phyloP scores from a whole-genome alignment of 1,284 basidiomycete genomes.

The Phellopilus nigrolimitatus region DNA sequence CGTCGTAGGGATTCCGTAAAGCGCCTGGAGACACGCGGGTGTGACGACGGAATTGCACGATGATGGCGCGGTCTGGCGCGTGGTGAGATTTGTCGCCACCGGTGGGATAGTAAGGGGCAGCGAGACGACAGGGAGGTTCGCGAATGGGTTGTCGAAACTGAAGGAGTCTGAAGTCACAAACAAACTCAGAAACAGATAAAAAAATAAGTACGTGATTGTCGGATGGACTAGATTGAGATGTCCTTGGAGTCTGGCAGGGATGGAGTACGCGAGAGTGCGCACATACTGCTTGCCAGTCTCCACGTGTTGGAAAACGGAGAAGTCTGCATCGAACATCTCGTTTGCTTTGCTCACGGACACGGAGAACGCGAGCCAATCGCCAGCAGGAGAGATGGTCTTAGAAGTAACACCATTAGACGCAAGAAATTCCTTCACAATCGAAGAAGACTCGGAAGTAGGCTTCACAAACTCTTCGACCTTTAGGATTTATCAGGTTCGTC shows the following conservation, averaged over 20 bases:
- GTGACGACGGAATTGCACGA: slow-evolving; percentile 18
- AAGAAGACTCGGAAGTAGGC: slow-evolving; percentile 20
- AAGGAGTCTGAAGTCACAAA: neutral
- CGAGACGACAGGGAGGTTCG: slow-evolving; percentile 15
- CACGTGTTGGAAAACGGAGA: slow-evolving; percentile 20
- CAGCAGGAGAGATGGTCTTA: slow-evolving; percentile 20
- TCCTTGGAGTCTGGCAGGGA: slow-evolving; percentile 21
- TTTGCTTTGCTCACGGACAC: slow-evolving; percentile 22
- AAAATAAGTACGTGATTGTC: slow-evolving; percentile 21
- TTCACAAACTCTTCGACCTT: slow-evolving; percentile 23
- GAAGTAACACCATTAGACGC: slow-evolving; percentile 17
- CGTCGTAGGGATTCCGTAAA: slow-evolving; percentile 23
- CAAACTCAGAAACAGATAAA: neutral
- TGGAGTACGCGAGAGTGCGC: slow-evolving; percentile 24
- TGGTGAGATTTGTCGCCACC: slow-evolving; percentile 9
- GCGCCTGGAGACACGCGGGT: slow-evolving; percentile 21
- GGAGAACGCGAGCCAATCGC: slow-evolving; percentile 25
- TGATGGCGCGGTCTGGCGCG: slow-evolving; percentile 12
- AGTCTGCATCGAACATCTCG: slow-evolving; percentile 21
- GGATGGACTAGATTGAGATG: slow-evolving; percentile 28
- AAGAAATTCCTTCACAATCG: slow-evolving; percentile 22
- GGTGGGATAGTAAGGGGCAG: slow-evolving; percentile 3
- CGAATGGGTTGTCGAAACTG: slow-evolving; percentile 18
- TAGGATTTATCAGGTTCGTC: no score
- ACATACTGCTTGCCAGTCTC: slow-evolving; percentile 19